Conservation (phyloP, 1,284 basidiomycete genomes). For the Stereum hirsutum region DNA sequence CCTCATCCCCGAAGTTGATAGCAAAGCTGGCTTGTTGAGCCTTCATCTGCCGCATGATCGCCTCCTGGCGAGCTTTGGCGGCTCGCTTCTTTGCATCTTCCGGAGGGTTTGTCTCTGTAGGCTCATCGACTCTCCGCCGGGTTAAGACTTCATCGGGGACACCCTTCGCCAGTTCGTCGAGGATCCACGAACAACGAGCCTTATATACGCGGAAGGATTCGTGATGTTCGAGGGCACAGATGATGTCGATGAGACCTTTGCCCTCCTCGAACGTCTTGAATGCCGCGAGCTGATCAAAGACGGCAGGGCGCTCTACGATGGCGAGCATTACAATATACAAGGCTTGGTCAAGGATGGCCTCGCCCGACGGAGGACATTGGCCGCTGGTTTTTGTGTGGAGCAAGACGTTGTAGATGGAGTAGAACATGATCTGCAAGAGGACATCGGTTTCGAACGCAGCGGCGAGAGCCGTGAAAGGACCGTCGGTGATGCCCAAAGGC, state of each 20-base stretch:
- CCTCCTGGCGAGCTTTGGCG: conserved; percentile 79
- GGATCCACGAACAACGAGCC: conserved; percentile 66
- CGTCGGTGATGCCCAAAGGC: conserved; percentile 50
- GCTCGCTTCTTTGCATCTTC: conserved; percentile 70
- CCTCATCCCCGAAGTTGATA: conserved; percentile 62
- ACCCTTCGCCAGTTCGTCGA: conserved; percentile 47
- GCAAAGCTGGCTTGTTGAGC: conserved; percentile 83
- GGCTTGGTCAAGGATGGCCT: conserved; percentile 84
- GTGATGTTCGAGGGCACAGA: conserved; percentile 71
- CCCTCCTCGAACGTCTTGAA: conserved; percentile 45
- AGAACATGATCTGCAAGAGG: conserved; percentile 72
- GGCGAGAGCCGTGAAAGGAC: conserved; percentile 59
- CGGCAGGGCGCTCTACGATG: conserved; percentile 54
- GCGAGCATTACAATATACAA: conserved; percentile 84
- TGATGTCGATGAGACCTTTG: conserved; percentile 59
- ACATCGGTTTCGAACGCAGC: conserved; percentile 57
- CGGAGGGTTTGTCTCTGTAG: conserved; percentile 34
- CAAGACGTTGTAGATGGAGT: conserved; percentile 62
- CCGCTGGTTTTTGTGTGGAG: conserved; percentile 48
- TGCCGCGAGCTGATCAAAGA: conserved; percentile 53
- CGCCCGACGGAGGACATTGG: conserved; percentile 60
- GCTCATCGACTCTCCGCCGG: conserved; percentile 35
- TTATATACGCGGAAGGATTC: conserved; percentile 67
- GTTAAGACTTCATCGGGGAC: conserved; percentile 46
- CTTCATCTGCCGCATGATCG: conserved; percentile 91